Conservation (phyloP, 163 green algal genomes). For the Scenedesmus sp. region DNA sequence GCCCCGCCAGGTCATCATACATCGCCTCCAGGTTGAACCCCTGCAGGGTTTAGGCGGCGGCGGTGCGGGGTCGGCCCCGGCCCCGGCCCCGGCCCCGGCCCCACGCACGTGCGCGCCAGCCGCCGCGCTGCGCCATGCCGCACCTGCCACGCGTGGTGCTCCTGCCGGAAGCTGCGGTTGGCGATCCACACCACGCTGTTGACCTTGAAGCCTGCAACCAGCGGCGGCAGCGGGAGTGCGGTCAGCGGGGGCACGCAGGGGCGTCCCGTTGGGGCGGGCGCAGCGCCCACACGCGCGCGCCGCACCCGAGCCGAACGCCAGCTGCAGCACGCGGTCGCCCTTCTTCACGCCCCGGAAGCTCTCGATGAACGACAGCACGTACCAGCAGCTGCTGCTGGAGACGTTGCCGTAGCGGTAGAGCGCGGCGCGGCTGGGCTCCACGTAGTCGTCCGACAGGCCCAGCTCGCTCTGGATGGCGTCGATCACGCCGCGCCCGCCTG, state of each 20-base stretch:
- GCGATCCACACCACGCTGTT: conserved; percentile 95
- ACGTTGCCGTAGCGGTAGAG: conserved; percentile 95
- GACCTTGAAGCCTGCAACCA: conserved; percentile 98
- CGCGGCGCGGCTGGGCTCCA: conserved; percentile 84
- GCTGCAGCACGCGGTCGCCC: conserved; percentile 87
- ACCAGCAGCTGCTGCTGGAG: conserved; percentile 89
- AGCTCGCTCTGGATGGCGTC: conserved; percentile 98
- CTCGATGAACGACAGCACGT: conserved; percentile 73
- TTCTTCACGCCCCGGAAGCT: conserved; percentile 51
- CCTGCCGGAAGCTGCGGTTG: conserved; percentile 63
- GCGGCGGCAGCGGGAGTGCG: too few species aligned
- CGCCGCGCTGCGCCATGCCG: too few species aligned
- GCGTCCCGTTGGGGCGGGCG: too few species aligned
- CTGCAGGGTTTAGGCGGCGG: too few species aligned
- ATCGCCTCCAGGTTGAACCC: conserved; percentile 64
- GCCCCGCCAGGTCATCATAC: conserved; percentile 53
- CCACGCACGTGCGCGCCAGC: too few species aligned
- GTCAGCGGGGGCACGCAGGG: too few species aligned
- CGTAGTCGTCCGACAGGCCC: conserved; percentile 66
- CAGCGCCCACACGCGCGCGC: too few species aligned
- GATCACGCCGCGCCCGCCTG: conserved; percentile 88
- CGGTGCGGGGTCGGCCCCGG: too few species aligned
- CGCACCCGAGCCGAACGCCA: conserved; percentile 80
- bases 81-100: too few species aligned
- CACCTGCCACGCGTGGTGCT: conserved; percentile 54